Base-by-base conservation (phyloP, 1,284 basidiomycete species). In the Anthracocystis panici-leucophaei region DNA sequence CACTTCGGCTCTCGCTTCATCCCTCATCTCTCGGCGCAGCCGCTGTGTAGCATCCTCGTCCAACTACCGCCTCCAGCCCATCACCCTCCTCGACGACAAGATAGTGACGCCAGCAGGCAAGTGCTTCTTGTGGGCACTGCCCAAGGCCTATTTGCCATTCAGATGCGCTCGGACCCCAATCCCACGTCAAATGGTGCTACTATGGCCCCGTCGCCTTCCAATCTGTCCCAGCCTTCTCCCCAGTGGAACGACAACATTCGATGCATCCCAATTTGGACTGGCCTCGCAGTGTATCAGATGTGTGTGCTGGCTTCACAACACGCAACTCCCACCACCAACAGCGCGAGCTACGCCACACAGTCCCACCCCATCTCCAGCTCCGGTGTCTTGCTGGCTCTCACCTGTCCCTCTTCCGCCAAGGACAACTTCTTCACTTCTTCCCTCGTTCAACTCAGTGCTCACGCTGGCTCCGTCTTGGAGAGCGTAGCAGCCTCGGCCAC, bases 261-360 rank as follows among this genome's bases (percentile, higher is more conserved):
- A n/a, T 77, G 74, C 52, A 54, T 68, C 29, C 77, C 53, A 1
- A 65, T 80, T 18, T 79, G 77, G 74, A 61, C 65, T 0, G 78
- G 78, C 10, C 33, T 80, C 5, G 78, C 69, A 5, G 57, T 80
- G 8, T 79, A 80, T 57, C 78, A 80, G 46, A 61, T 80, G 66
- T 71, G 71, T n/a, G 29, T 73, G 0, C 41, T 80, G 20, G 56
- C 69, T 6, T 73, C 78, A 8, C 63, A 53, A 16, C 46, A 51
- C n/a, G 14, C 9, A 14, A 6, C 18, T 9, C 2, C 35, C 20
- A 5, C 45, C 21, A 5, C 35, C 16, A 9, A 38, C 16, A 16
- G 25, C 16, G 31, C 18, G 2, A 40, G 21, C 2, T 14, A 40
- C 10, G 41, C 20, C 11, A 18, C 55, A 33, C 23, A 44, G 21